A percentile compares a stretch with the other conserved stretches of the same genome.
Conservation (phyloP, 169 alveolate genomes). For the Plasmodium berghei region DNA sequence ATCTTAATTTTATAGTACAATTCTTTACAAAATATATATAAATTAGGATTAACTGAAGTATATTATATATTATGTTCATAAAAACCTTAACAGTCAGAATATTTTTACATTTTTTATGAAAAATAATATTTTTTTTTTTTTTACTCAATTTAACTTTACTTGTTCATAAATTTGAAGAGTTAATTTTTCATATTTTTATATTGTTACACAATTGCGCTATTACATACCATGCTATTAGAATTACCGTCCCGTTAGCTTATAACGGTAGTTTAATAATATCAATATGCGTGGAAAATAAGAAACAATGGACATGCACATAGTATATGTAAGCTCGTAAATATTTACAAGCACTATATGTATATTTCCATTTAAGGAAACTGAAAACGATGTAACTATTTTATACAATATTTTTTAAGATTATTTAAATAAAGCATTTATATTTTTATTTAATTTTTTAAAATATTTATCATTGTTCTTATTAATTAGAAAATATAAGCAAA, state of each 20-base stretch:
- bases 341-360: too few species aligned
- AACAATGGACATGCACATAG: neutral
- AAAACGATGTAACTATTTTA: too few species aligned
- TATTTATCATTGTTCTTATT: too few species aligned
- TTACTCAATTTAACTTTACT: constrained; percentile 10
- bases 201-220: neutral
- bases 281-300: neutral
- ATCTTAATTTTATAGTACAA: constrained; percentile 6
- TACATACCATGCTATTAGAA: neutral
- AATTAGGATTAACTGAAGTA: too few species aligned
- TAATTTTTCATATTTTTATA: neutral
- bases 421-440: neutral
- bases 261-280: neutral
- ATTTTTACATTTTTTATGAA: constrained; percentile 7
- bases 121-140: constrained; percentile 20
- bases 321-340: too few species aligned
- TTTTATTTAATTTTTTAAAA: neutral
- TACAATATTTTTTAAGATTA: too few species aligned
- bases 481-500: too few species aligned
- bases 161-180: constrained; percentile 7
- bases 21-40: neutral
- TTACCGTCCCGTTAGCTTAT: neutral
- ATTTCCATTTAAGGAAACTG: too few species aligned
- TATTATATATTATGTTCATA: neutral
- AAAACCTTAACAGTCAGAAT: constrained; percentile 15